Evolutionary conservation across 2,329 filamentous ascomycete species (phyloP), one percentile per base, ranked within the genome.

Genomic region (Hymenoscyphus scutula): DNA sequence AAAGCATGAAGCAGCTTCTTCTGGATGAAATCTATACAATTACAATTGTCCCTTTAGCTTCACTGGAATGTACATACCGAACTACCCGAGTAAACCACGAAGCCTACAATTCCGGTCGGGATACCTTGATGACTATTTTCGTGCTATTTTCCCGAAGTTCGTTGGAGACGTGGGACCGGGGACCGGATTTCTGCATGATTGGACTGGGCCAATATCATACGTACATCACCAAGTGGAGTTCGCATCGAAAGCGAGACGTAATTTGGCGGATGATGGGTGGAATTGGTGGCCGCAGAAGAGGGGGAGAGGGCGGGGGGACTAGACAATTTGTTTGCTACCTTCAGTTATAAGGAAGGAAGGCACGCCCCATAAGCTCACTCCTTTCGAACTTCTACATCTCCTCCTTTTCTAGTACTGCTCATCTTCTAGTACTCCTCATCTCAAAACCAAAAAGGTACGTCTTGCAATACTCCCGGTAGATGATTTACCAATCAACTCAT

Each of bases 111-210:
- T 27, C 23, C 25, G 53, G 17, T 54, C 15, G 30, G 32, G 53
- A 55, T 32, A 34, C 15, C 53, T 8, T 27, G 17, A 30, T 19
- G 25, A 10, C 15, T 55, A 15, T 15, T 10, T 32, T 10, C 6
- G 27, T 30, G 10, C 27, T 11, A 23, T 11, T 48, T 48, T 48
- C 19, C 41, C 41, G 41, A n/a, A 25, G n/a, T 6, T 30, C n/a
- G 29, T 55, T 38, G 56, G 56, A 58, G 56, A 58, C 56, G 56
- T 45, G 56, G 56, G 25, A 58, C 56, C 37, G 3, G 13, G 6
- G n/a, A 38, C 32, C 56, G 34, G 23, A 32, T 55, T 30, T 55
- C 19, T 55, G 27, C 15, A 19, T 55, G 53, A 27, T n/a, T 32
- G n/a, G 27, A 48, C 41, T 23, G 41, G 41, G 41, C 41, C n/a